Evolutionary conservation across 2,329 filamentous ascomycete genomes (phyloP).

Genomic region (Colletotrichum karsti): DNA sequence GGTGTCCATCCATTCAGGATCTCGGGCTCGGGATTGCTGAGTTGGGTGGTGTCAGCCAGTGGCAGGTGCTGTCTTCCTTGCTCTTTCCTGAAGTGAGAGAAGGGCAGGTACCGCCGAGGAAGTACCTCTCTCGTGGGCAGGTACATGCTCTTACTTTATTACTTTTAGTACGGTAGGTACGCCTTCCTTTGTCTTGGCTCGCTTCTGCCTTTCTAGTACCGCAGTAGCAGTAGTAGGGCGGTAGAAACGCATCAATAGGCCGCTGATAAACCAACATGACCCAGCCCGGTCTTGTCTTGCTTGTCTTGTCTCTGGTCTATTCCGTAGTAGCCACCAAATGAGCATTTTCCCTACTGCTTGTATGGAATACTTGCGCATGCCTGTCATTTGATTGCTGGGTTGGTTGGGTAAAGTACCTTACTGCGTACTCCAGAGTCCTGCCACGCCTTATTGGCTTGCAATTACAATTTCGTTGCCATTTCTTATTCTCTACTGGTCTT

Average conservation of each 20-base stretch:
- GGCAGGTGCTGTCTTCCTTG: not conserved
- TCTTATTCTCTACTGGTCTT: not conserved
- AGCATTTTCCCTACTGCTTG: conserved; percentile 1
- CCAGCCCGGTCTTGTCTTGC: not conserved
- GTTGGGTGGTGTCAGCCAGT: not conserved
- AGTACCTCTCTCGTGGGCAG: not conserved
- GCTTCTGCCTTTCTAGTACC: not conserved
- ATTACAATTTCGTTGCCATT: no score
- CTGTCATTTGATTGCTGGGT: not conserved
- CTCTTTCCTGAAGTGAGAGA: not conserved
- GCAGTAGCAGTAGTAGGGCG: not conserved
- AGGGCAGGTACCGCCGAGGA: no score
- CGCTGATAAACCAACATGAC: conserved; percentile 2
- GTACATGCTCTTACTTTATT: no score
- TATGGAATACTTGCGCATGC: not conserved
- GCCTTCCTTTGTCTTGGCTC: not conserved
- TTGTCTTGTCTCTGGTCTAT: no score
- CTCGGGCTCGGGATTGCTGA: not conserved
- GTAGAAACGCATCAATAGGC: not conserved
- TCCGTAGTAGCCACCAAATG: conserved; percentile 21
- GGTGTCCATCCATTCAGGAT: not conserved
- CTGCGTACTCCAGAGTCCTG: no score
- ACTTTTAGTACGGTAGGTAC: not conserved
- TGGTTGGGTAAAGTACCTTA: no score
- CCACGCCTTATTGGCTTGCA: no score